These are phyloP conservation scores for Pyrenochaeta sp. DNA, from an alignment of 2,329 filamentous ascomycete species.

Conservation along the genomic window DNA sequence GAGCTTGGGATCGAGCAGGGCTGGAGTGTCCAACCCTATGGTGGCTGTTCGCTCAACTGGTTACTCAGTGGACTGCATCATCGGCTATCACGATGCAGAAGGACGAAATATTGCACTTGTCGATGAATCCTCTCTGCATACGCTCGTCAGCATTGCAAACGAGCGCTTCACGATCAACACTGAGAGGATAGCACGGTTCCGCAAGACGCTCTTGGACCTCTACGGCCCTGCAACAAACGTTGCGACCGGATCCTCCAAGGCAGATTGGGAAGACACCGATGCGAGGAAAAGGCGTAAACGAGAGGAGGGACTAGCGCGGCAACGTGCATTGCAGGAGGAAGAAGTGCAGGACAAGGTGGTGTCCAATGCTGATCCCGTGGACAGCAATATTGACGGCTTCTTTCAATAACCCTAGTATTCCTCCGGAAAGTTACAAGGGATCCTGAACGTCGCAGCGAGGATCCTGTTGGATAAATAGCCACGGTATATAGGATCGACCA, in stretches of 20 bases:
- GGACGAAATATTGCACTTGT: conserved; percentile 61
- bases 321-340: conserved; percentile 45
- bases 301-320: conserved; percentile 58
- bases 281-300: conserved; percentile 49
- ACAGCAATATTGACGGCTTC: conserved; percentile 3
- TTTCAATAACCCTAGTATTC: conserved; percentile 1
- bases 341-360: neutral
- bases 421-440: neutral
- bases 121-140: conserved; percentile 69
- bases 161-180: conserved; percentile 75
- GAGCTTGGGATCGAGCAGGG: conserved; percentile 59
- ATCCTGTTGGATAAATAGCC: no score
- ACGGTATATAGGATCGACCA: no score
- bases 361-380: neutral
- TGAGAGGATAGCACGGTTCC: conserved; percentile 72
- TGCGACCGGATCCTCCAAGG: conserved; percentile 11
- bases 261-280: conserved; percentile 52
- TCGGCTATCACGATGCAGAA: conserved; percentile 63
- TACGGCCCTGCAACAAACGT: conserved; percentile 7
- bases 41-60: conserved; percentile 87
- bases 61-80: conserved; percentile 79
- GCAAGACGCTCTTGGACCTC: conserved; percentile 55
- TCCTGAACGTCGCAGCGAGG: no score
- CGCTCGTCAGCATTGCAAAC: conserved; percentile 74
- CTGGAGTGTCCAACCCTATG: conserved; percentile 67